phyloP scores from a whole-genome alignment of 257 asterid species.

The Pogostemon cablin region DNA sequence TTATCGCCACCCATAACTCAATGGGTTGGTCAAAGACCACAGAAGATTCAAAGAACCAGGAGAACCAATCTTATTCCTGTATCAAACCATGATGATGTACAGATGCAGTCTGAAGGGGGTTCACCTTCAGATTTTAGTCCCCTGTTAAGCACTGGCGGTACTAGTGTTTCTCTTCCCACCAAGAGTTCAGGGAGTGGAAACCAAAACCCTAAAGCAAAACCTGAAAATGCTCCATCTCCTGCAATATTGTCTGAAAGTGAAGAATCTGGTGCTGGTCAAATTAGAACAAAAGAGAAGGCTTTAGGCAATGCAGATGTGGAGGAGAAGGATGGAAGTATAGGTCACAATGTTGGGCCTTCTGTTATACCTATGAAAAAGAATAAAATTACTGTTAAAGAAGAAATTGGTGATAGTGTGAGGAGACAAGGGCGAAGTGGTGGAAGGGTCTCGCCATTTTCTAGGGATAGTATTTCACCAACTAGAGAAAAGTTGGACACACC shows the following conservation, averaged over 20 bases:
- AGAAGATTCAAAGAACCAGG: constrained; percentile 80
- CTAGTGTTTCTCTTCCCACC: constrained; percentile 54
- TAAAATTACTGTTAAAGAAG: constrained; percentile 66
- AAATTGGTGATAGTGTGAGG: constrained; percentile 68
- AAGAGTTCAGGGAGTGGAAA: constrained; percentile 57
- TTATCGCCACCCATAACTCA: constrained; percentile 90
- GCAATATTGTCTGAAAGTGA: constrained; percentile 82
- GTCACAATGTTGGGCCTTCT: constrained; percentile 54
- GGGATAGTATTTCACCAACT: constrained; percentile 70
- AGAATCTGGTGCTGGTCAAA: constrained; percentile 80
- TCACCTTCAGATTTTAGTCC: constrained; percentile 84
- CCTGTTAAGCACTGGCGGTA: constrained; percentile 53
- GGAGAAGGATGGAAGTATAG: constrained; percentile 54
- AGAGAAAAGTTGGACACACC: constrained; percentile 65
- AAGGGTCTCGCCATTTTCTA: constrained; percentile 73
- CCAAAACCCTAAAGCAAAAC: constrained; percentile 53
- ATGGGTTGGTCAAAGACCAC: constrained; percentile 95
- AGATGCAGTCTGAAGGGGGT: constrained; percentile 68
- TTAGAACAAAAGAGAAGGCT: constrained; percentile 63
- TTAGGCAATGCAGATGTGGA: constrained; percentile 51
- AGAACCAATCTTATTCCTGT: constrained; percentile 85
- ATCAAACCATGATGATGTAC: constrained; percentile 70
- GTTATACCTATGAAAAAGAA: constrained; percentile 57
- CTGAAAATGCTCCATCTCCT: constrained; percentile 68
- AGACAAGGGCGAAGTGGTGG: constrained; percentile 93